Evolutionary conservation across 2,329 filamentous ascomycete genomes (phyloP), one percentile per base, ranked within the genome.

Genomic region (Lachnellula occidentalis): DNA sequence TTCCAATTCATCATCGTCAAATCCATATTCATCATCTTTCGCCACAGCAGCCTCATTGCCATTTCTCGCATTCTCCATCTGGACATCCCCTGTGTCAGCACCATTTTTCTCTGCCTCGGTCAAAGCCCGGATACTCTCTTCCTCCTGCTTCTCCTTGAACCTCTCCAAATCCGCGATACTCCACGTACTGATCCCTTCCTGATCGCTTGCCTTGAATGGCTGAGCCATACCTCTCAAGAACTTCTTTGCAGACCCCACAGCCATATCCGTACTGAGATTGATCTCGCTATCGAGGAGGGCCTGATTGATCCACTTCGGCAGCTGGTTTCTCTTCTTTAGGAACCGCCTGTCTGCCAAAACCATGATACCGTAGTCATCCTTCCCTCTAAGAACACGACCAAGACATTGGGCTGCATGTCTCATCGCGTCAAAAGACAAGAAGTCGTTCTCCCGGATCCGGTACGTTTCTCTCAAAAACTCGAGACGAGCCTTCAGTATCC

Each of bases 341-440:
- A 96, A 99, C 17, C 94, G 84, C 42, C 90, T 86, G 70, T 99
- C 94, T 2, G 95, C 94, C 27, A 99, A 78, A 4, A 99, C 92
- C 94, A 99, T 99, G 76, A 99, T 90, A n/a, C 94, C 94, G 71
- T 99, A 99, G 72, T 99, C 94, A 68, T 99, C 95, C 71, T 99
- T 99, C 22, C 94, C 94, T 65, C 94, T 81, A 58, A 99, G 76
- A 43, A 99, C 94, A 69, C 94, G 92, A 14, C 94, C 95, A 1
- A 99, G 77, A 67, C 94, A 99, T 69, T 99, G 94, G 1, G 94
- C 92, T 14, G 94, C 94, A 69, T 99, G 94, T n/a, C 94, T 85
- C 92, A 99, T 99, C 21, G 94, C 94, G 69, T 99, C 94, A 77
- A 99, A 99, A 19, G 94, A 97, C 9, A 99, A 75, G 68, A 99